Evolutionary conservation across 192 early-diverging fungal genomes (phyloP), one percentile per base, ranked within the genome.

Genomic region (Lobulomyces angularis): DNA sequence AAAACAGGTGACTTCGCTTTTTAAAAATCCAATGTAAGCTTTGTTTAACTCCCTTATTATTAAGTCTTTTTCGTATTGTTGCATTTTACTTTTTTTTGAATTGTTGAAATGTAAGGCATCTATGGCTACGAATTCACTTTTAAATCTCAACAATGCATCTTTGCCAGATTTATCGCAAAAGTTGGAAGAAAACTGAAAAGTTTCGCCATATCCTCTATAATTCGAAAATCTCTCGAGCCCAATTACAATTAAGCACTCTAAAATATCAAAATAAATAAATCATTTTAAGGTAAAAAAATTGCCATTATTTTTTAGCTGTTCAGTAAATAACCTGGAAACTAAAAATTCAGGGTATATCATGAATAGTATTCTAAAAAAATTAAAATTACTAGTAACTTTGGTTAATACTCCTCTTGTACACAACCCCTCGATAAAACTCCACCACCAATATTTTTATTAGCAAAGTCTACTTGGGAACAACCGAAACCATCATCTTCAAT

Each of bases 371-470:
- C n/a, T n/a, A n/a, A n/a, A n/a, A n/a, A n/a, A n/a, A n/a, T n/a
- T n/a, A n/a, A n/a, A n/a, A n/a, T n/a, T n/a, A n/a, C n/a, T n/a
- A n/a, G n/a, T n/a, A n/a, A n/a, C n/a, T n/a, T n/a, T n/a, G n/a
- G n/a, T n/a, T n/a, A n/a, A n/a, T n/a, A n/a, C n/a, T 70, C 67
- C 33, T 70, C 67, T 41, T 70, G 67, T 1, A 70, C 67, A 17
- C 49, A 45, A 9, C 67, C 67, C 45, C 55, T 43, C 19, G 28
- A 14, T 16, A 37, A 21, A 0, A 27, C 7, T 19, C 45, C 58
- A 50, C 67, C 67, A 6, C 67, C 67, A 23, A 70, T 62, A 3
- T 53, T 19, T 32, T 61, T 55, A 40, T 70, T 70, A 17, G 65
- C 67, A 50, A 70, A 70, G 40, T 70, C 67, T 2, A 56, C 40